Evolutionary conservation across 495 filamentous ascomycete species (phyloP), one percentile per base, ranked within the genome.

Genomic region (Penicillium flavigenum): DNA sequence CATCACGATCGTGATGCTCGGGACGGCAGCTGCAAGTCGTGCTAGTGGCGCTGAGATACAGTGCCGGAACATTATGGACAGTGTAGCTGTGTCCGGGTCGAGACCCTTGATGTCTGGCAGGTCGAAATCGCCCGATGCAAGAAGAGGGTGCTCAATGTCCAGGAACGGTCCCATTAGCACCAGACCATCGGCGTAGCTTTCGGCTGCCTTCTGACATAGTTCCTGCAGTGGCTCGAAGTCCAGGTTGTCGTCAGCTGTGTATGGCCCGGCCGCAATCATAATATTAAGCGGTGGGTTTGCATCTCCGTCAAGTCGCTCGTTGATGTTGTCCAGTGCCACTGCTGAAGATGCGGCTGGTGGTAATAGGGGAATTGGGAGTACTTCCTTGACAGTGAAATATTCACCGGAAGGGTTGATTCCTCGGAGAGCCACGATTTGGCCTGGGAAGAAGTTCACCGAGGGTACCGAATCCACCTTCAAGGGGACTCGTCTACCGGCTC

Each of bases 81-180:
- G 81, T 9, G 91, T 95, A 8, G 85, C 86, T 3, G 83, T 84
- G 66, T 93, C 90, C 0, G 88, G 85, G 41, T 92, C 85, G 49
- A 84, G 72, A 14, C 77, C 72, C n/a, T 84, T 74, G 54, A 87
- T 82, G 4, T 90, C 83, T 5, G 90, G 92, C 24, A 96, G 81
- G 63, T 96, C 92, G 63, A 96, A 96, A 65, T 96, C 91, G 20
- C 94, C 94, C 2, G 86, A 81, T 52, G 88, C 86, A 48, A 98
- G 81, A n/a, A 94, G 75, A 4, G 94, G 93, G 64, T 98, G 94
- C 58, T 95, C 91, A 43, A 85, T 76, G 67, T 98, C 94, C 53
- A 98, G 78, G 68, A 98, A 96, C 3, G 94, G 94, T 0, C 94
- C 94, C 44, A 83, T 73, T 24, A 98, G 78, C 16, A 98, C 79